Conservation (phyloP, 371 early-diverging fungal species). For the Mucor piriformis region DNA sequence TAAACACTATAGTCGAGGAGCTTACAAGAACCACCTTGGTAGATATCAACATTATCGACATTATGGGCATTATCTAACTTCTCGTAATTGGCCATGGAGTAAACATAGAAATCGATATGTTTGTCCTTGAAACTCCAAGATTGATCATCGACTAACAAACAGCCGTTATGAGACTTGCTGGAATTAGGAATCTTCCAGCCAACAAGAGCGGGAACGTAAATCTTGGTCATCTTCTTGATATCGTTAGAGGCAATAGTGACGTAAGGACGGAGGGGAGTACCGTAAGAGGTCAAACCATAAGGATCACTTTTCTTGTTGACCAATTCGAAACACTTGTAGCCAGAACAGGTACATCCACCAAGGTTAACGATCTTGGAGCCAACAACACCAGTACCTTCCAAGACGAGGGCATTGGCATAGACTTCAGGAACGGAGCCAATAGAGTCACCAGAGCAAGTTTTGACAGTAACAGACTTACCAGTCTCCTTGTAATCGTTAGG, state of each 20-base stretch:
- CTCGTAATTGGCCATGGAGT: constrained; percentile 38
- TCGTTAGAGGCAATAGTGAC: constrained; percentile 49
- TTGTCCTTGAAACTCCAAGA: constrained; percentile 52
- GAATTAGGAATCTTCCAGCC: constrained; percentile 51
- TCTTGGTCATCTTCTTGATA: constrained; percentile 54
- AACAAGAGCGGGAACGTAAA: constrained; percentile 47
- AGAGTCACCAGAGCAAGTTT: constrained; percentile 48
- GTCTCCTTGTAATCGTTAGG: constrained; percentile 37
- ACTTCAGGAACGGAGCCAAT: constrained; percentile 45
- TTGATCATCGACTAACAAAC: constrained; percentile 53
- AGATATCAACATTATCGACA: constrained; percentile 44
- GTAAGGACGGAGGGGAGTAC: constrained; percentile 49
- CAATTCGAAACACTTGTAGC: constrained; percentile 51
- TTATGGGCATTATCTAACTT: constrained; percentile 35
- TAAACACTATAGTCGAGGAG: constrained; percentile 40
- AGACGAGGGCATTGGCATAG: constrained; percentile 52
- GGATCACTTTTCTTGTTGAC: constrained; percentile 45
- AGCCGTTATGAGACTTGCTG: constrained; percentile 52
- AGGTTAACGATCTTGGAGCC: constrained; percentile 54
- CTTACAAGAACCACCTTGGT: constrained; percentile 54
- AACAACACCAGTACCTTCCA: constrained; percentile 57
- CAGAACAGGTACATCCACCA: constrained; percentile 47
- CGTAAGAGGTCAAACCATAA: constrained; percentile 51
- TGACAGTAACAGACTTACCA: constrained; percentile 40
- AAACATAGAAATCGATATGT: constrained; percentile 53